A percentile compares a stretch with the other conserved stretches of the same genome.
phyloP scores from a whole-genome alignment of 345 rosid genomes.

The Eucalyptus leucophloia region DNA sequence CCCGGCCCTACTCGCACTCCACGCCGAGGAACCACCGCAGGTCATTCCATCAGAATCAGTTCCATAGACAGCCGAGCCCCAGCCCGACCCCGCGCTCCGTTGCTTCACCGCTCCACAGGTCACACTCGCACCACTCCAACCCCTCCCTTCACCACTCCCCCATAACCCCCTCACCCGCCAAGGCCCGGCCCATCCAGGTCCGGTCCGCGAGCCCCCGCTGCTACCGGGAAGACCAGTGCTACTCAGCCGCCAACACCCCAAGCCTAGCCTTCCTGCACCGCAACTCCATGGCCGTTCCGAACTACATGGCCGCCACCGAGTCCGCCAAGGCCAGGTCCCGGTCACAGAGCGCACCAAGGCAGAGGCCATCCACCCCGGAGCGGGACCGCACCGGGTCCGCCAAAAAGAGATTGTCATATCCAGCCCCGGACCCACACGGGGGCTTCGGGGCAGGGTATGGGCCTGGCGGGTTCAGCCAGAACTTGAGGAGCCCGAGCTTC shows the following conservation, averaged over 20 bases:
- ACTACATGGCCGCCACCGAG: slow-evolving; percentile 84
- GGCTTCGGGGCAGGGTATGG: neutral
- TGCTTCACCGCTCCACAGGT: slow-evolving; percentile 15
- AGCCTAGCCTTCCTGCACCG: slow-evolving; percentile 3
- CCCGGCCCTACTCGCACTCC: slow-evolving; percentile 2
- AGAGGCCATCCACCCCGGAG: slow-evolving; percentile 42
- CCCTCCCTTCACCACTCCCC: slow-evolving; percentile 17
- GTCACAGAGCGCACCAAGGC: slow-evolving; percentile 67
- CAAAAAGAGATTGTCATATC: slow-evolving; percentile 59
- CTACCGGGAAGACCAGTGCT: slow-evolving; percentile 8
- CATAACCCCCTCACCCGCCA: slow-evolving; percentile 52
- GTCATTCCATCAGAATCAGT: neutral
- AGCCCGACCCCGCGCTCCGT: neutral
- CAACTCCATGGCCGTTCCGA: slow-evolving; percentile 21
- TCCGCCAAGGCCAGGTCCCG: slow-evolving; percentile 77
- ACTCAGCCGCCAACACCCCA: slow-evolving; percentile 32
- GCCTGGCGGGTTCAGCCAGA: neutral
- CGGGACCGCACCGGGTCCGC: slow-evolving; percentile 34
- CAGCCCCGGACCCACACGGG: slow-evolving; percentile 21
- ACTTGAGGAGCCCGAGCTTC: slow-evolving; percentile 60
- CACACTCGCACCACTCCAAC: neutral
- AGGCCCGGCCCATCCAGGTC: slow-evolving; percentile 30
- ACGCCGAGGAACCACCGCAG: slow-evolving; percentile 1
- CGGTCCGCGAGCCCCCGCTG: slow-evolving; percentile 64
- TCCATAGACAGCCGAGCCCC: neutral